These are phyloP conservation scores for Clonostachys sp. DNA, from an alignment of 2,329 filamentous ascomycete genomes.

Conservation along the genomic window DNA sequence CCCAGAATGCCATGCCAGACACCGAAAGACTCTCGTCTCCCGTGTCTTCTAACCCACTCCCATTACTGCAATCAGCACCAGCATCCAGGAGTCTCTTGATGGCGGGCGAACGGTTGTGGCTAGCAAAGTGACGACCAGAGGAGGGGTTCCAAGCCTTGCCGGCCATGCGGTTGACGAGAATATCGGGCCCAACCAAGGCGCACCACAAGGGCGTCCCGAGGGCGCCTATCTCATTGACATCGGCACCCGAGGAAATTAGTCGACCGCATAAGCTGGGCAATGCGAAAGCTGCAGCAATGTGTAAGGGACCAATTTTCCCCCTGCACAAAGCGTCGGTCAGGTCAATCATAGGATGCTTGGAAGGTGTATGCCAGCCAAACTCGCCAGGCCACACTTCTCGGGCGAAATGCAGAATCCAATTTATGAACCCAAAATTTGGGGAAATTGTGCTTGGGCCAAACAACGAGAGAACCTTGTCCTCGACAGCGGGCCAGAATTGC, in stretches of 20 bases:
- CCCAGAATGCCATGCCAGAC: constrained; percentile 16
- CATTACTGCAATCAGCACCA: constrained; percentile 9
- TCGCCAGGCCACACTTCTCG: constrained; percentile 17
- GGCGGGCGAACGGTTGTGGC: constrained; percentile 8
- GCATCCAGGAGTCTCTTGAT: constrained; percentile 13
- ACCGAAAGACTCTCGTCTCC: constrained; percentile 9
- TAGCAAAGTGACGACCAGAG: constrained; percentile 4
- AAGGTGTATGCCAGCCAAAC: constrained; percentile 11
- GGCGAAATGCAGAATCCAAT: constrained; percentile 28
- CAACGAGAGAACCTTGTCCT: constrained; percentile 15
- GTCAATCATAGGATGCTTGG: constrained; percentile 13
- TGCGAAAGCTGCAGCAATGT: constrained; percentile 25
- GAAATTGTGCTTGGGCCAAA: constrained; percentile 15
- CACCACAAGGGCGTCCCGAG: constrained; percentile 25
- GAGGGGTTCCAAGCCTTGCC: not conserved
- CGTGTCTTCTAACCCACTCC: not conserved
- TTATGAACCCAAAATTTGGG: constrained; percentile 21
- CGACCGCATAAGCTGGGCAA: constrained; percentile 18
- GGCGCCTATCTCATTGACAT: constrained; percentile 11
- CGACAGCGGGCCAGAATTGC: constrained; percentile 17
- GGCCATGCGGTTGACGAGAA: constrained; percentile 10
- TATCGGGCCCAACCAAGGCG: constrained; percentile 21
- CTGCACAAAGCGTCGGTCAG: constrained; percentile 21
- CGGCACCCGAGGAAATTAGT: constrained; percentile 12
- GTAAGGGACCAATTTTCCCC: constrained; percentile 19